Evolutionary conservation across 495 filamentous ascomycete genomes (phyloP).

Genomic region (Penicillium desertorum): DNA sequence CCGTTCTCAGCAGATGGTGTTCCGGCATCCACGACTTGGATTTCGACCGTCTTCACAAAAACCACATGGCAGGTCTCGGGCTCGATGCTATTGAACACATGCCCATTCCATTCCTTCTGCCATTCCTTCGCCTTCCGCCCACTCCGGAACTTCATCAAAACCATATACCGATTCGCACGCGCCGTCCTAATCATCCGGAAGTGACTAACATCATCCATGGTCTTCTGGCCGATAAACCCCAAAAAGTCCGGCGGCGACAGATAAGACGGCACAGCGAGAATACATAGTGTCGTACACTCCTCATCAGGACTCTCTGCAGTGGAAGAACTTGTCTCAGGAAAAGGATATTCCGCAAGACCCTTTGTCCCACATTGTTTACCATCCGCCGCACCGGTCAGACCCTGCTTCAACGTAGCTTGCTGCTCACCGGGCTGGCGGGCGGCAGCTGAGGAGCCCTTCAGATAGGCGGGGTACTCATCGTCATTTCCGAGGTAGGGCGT

Average conservation of each 20-base stretch:
- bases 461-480: conserved; percentile 42
- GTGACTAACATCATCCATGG: conserved; percentile 85
- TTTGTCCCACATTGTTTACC: background rate
- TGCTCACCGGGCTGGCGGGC: conserved; percentile 35
- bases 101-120: conserved; percentile 88
- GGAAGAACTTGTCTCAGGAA: conserved; percentile 24
- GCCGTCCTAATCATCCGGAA: conserved; percentile 93
- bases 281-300: conserved; percentile 86
- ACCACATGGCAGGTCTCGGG: conserved; percentile 96
- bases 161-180: conserved; percentile 88
- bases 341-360: conserved; percentile 22
- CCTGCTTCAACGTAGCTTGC: background rate
- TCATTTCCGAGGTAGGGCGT: conserved; percentile 50
- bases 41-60: conserved; percentile 87
- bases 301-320: conserved; percentile 41
- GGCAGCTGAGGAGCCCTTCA: conserved; percentile 46
- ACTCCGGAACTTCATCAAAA: conserved; percentile 91
- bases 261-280: conserved; percentile 92
- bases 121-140: conserved; percentile 71
- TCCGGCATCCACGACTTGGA: conserved; percentile 43
- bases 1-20: conserved; percentile 32
- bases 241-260: conserved; percentile 88
- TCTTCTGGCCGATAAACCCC: conserved; percentile 88
- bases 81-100: conserved; percentile 93
- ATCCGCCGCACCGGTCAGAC: background rate